A percentile compares a stretch with the other conserved stretches of the same genome.
Conservation (phyloP, 495 filamentous ascomycete genomes). For the Aspergillus incahuasiensis region DNA sequence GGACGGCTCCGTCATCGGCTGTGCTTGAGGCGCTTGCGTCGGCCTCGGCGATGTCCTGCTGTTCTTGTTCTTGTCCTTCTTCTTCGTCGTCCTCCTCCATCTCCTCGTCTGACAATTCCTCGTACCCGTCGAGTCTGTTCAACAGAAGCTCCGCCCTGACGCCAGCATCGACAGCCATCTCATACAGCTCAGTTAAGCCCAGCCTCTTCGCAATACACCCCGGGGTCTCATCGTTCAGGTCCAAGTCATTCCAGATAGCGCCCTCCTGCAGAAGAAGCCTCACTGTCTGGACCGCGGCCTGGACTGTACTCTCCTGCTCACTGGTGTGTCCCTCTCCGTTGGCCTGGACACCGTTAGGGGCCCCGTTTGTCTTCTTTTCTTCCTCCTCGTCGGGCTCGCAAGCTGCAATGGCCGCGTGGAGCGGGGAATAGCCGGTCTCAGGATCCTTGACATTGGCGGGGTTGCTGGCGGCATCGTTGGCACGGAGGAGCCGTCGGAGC, state of each 20-base stretch:
- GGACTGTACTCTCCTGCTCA: conserved; percentile 38
- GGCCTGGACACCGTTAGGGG: conserved; percentile 24
- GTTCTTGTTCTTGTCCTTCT: conserved; percentile 19
- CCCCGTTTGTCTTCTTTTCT: conserved; percentile 11
- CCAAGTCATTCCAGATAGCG: conserved; percentile 96
- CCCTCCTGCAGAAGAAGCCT: conserved; percentile 76
- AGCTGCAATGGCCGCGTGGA: conserved; percentile 86
- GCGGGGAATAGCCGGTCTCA: conserved; percentile 77
- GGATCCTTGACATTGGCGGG: conserved; percentile 75
- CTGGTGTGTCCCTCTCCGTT: conserved; percentile 5
- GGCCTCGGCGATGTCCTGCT: conserved; percentile 21
- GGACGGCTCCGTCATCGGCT: conserved; percentile 18
- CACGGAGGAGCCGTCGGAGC: conserved; percentile 69
- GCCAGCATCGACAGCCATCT: conserved; percentile 83
- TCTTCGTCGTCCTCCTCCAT: conserved; percentile 23
- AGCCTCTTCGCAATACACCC: conserved; percentile 79
- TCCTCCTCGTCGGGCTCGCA: conserved; percentile 55
- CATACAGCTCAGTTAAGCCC: conserved; percentile 69
- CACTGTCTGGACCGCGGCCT: conserved; percentile 60
- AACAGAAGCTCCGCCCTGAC: conserved; percentile 86
- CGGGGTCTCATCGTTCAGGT: conserved; percentile 80
- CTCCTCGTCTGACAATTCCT: conserved; percentile 58
- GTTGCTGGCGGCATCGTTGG: conserved; percentile 42
- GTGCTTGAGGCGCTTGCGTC: not conserved
- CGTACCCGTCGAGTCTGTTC: conserved; percentile 70